Base-by-base conservation (phyloP, 192 early-diverging fungal species). In the Backusella westeae region DNA sequence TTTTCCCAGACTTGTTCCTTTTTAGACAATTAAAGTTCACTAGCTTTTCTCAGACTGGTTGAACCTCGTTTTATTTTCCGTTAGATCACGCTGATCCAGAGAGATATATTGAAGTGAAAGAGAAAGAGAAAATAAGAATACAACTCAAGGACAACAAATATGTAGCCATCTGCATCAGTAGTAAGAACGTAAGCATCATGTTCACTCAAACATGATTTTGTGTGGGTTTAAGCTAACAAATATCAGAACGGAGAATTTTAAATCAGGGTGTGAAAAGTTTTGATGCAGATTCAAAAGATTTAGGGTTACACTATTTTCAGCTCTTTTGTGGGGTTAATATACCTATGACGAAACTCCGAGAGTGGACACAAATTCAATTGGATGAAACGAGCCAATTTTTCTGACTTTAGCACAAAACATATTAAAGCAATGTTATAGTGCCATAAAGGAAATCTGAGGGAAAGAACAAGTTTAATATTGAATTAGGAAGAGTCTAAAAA, bases 1-100 rank as follows among this genome's bases (percentile, higher is more conserved):
- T 63, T 63, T 63, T 63, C 56, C 56, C 56, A 63, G 56, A 63
- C 56, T 29, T 63, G 56, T 63, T 63, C 56, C 56, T 63, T 63
- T 63, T 63, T 29, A 63, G 56, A 63, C 4, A 26, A 63, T 63
- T 63, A 14, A 63, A 23, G 23, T 26, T 63, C 26, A 63, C 56
- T 63, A 63, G 56, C 56, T 63, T 63, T 63, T 63, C 56, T 63
- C 56, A 63, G 56, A 63, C 23, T 10, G 9, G 56, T 29, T 23
- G 56, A 29, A 23, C 56, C 56, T 63, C 26, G 9, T 63, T 63
- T 63, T 63, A 63, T 63, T 63, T 63, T 63, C 56, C 56, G 56
- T 29, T 32, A 63, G 26, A 63, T 63, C 56, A 63, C 56, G 10
- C 6, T 29, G n/a, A 12, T 29, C n/a, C 32, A 32, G 32, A 29